These are phyloP conservation scores for Penicillium bialowiezense DNA, from an alignment of 495 filamentous ascomycete genomes.

Conservation along the genomic window DNA sequence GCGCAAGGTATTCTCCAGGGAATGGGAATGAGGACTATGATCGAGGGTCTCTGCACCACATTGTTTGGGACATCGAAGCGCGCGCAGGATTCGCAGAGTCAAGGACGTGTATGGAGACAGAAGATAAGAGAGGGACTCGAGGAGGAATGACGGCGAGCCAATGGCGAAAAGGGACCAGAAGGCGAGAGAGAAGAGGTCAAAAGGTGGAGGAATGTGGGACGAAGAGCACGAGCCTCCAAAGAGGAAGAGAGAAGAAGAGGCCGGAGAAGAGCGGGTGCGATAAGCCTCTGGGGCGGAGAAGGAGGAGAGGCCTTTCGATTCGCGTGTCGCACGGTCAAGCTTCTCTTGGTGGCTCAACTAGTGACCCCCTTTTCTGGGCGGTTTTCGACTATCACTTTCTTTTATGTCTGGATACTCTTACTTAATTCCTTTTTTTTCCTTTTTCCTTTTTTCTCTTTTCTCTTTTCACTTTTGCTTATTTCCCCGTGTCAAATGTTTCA, in stretches of 20 bases:
- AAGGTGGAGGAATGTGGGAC: constrained; percentile 15
- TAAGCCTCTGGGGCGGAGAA: constrained; percentile 24
- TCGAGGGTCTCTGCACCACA: constrained; percentile 31
- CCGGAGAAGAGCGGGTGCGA: constrained; percentile 13
- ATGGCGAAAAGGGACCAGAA: constrained; percentile 1
- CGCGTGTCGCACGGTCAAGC: constrained; percentile 37
- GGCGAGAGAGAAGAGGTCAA: constrained; percentile 4
- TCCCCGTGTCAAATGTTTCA: not conserved
- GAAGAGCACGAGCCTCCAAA: not conserved
- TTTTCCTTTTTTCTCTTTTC: no score
- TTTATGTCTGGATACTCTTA: no score
- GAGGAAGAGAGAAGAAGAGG: constrained; percentile 7
- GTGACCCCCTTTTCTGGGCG: constrained; percentile 14
- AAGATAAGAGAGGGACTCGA: constrained; percentile 3
- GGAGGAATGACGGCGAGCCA: not conserved
- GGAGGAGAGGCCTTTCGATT: constrained; percentile 23
- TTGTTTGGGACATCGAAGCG: constrained; percentile 28
- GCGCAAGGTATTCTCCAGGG: constrained; percentile 17
- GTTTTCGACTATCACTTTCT: constrained; percentile 14
- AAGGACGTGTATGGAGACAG: no score
- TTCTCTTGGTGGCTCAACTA: constrained; percentile 34
- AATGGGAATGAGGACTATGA: constrained; percentile 29
- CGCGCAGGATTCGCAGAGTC: constrained; percentile 5
- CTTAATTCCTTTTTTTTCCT: no score
- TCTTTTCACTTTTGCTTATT: constrained; percentile 6